These are phyloP conservation scores for Dalbergia cultrata DNA, from an alignment of 306 rosid species.

Conservation along the genomic window DNA sequence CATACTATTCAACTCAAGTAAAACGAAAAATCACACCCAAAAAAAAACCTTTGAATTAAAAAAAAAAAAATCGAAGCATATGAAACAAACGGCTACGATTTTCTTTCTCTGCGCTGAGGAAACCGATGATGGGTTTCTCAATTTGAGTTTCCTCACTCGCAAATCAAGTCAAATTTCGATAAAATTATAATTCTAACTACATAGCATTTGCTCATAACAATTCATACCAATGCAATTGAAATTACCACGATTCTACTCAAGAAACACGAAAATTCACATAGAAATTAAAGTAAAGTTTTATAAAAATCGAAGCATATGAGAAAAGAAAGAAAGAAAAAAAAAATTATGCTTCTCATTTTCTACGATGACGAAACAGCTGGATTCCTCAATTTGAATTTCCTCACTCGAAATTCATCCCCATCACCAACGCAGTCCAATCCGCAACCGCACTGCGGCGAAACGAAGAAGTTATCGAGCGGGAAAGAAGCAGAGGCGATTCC, in stretches of 20 bases:
- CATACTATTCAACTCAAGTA: no score
- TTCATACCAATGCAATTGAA: neutral
- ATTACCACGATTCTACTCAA: neutral
- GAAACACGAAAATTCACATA: neutral
- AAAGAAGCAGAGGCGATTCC: conserved; percentile 84
- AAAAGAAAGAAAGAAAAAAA: no score
- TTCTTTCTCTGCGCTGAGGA: no score
- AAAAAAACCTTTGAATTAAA: no score
- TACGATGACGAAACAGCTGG: conserved; percentile 63
- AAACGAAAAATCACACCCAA: no score
- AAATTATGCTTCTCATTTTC: neutral
- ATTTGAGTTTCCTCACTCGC: no score
- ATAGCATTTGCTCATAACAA: neutral
- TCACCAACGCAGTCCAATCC: conserved; percentile 67
- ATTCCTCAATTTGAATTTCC: conserved; percentile 58
- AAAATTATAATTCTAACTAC: neutral
- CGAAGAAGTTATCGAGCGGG: conserved; percentile 72
- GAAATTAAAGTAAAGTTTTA: neutral
- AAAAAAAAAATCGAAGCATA: no score
- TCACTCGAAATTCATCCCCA: conserved; percentile 30
- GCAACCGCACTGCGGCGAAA: conserved; percentile 80
- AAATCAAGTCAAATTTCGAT: neutral
- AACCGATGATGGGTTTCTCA: no score
- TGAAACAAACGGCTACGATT: no score
- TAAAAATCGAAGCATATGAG: no score